Base-by-base conservation (phyloP, 768 basidiomycete species). In the Lentinula sp. region DNA sequence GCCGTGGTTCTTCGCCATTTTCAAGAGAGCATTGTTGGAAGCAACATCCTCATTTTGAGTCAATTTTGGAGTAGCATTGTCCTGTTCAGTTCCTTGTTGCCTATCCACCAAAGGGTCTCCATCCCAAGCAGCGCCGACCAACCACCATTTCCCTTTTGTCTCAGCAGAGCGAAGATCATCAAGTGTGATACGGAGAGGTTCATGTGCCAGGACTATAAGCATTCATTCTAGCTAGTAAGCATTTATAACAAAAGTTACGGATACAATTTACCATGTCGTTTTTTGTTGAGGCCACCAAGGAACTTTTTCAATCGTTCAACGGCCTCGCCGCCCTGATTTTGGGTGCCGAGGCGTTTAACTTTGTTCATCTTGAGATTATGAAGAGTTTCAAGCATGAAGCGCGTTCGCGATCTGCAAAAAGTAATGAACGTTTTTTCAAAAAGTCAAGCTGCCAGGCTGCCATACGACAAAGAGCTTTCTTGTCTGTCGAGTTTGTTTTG, bases 61-160 rank as follows among this genome's bases (percentile, higher is more conserved):
- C 4, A 37, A 1, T 32, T 18, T 23, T 57, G 55, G 65, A 28
- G 28, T 28, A 39, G 68, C 63, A 48, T 66, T 52, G 4, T 69
- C 62, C 21, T 70, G 49, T 7, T 8, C 67, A 45, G 70, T 66
- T 32, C 73, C 71, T 4, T 73, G 78, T 61, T 83, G 82, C 48
- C 80, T 83, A 60, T 98, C 95, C 18, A 87, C 79, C 3, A 98
- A 81, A 7, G 97, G 95, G 67, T 98, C 87, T 2, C 95, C 95
- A 35, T 83, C 82, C 96, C 96, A 99, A 0, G 92, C 96, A 1
- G 96, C 93, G 16, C 96, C 97, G 39, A 98, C 92, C 2, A 98
- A 80, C 96, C 97, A 98, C 97, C 97, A 98, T 75, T 97, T 97
- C 4, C 95, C 97, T 69, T 87, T 91, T 10, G 81, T 89, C 60